phyloP scores from a whole-genome alignment of 305 asterid species.

The Fraxinus platypoda region DNA sequence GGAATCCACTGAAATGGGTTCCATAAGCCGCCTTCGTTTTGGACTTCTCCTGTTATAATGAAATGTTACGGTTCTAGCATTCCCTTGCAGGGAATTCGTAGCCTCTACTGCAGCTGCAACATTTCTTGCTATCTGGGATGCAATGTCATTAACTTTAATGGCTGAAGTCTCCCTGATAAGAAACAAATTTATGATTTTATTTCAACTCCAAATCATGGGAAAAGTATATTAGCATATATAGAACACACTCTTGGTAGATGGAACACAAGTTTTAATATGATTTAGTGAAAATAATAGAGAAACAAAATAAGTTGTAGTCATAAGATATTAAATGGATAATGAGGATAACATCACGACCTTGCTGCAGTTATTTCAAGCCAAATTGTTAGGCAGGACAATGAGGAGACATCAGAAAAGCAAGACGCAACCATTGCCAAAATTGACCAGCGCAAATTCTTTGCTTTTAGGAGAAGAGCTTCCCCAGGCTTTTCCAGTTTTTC shows the following conservation, averaged over 20 bases:
- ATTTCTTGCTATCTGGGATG: constrained; percentile 83
- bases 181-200: constrained; percentile 27
- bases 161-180: constrained; percentile 92
- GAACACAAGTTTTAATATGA: not conserved
- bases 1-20: constrained; percentile 50
- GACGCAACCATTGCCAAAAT: constrained; percentile 94
- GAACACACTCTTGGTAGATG: constrained; percentile 10
- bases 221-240: constrained; percentile 8
- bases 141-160: constrained; percentile 89
- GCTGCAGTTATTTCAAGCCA: constrained; percentile 99
- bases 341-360: constrained; percentile 52
- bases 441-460: constrained; percentile 95
- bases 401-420: constrained; percentile 88
- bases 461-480: constrained; percentile 85
- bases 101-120: constrained; percentile 96
- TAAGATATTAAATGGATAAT: constrained; percentile 20
- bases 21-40: constrained; percentile 84
- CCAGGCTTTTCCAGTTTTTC: constrained; percentile 88
- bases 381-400: constrained; percentile 81
- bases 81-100: constrained; percentile 69
- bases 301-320: constrained; percentile 18
- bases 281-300: constrained; percentile 13
- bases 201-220: constrained; percentile 21
- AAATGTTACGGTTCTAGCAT: constrained; percentile 60
- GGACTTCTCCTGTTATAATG: constrained; percentile 83